Evolutionary conservation across 306 rosid species (phyloP).

Genomic region (Medicago ruthenica): DNA sequence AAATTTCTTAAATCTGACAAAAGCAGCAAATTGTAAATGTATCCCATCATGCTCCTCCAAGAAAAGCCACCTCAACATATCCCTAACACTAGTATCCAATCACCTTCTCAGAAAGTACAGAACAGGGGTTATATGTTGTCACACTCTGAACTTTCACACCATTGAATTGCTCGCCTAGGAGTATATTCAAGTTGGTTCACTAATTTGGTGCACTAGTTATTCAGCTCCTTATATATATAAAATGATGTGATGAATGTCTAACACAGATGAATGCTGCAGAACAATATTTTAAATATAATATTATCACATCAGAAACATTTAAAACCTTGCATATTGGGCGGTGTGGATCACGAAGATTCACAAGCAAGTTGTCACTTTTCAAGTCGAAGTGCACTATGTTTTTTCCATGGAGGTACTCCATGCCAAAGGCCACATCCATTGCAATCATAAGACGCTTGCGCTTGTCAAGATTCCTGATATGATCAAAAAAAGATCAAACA

Average conservation of each 20-base stretch:
- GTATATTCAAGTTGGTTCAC: background rate
- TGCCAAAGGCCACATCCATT: constrained; percentile 96
- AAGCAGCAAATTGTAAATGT: constrained; percentile 24
- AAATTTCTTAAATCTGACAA: constrained; percentile 10
- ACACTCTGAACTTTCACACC: constrained; percentile 18
- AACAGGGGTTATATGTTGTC: background rate
- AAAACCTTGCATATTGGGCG: constrained; percentile 94
- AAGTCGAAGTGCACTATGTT: constrained; percentile 95
- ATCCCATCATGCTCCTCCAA: constrained; percentile 20
- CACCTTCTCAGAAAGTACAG: background rate
- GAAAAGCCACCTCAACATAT: constrained; percentile 29
- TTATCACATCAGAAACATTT: constrained; percentile 28
- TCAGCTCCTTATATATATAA: constrained; percentile 19
- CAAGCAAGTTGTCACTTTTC: constrained; percentile 96
- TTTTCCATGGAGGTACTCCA: constrained; percentile 96
- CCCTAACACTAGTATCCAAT: background rate
- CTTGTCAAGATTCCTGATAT: constrained; percentile 80
- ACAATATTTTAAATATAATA: constrained; percentile 30
- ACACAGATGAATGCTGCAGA: constrained; percentile 19
- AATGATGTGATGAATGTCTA: constrained; percentile 11
- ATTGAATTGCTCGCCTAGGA: constrained; percentile 13
- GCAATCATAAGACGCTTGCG: constrained; percentile 86
- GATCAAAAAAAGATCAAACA: constrained; percentile 34
- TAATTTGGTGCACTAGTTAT: constrained; percentile 6
- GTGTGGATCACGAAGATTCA: constrained; percentile 92